A percentile compares a stretch with the other conserved stretches of the same genome.
phyloP scores from a whole-genome alignment of 495 filamentous ascomycete species.

The Penicillium steckii region DNA sequence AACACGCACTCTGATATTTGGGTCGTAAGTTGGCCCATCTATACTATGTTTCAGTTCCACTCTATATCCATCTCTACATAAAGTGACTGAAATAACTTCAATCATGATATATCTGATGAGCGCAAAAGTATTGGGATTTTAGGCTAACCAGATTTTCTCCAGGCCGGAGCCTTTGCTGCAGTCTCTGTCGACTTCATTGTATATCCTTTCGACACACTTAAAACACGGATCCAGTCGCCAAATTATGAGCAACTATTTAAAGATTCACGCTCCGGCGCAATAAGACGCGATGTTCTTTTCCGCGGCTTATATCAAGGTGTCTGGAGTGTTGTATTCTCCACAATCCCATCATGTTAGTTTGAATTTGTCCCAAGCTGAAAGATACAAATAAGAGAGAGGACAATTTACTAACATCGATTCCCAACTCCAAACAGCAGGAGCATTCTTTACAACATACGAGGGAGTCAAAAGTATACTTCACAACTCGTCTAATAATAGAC shows the following conservation, averaged over 20 bases:
- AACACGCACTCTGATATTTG: slow-evolving; percentile 55
- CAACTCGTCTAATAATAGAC: slow-evolving; percentile 29
- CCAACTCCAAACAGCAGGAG: slow-evolving; percentile 61
- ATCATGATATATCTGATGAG: no score
- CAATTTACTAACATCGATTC: neutral
- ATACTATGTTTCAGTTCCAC: no score
- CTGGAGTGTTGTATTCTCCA: slow-evolving; percentile 83
- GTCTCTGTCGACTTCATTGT: slow-evolving; percentile 77
- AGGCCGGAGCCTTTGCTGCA: slow-evolving; percentile 82
- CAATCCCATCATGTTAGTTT: slow-evolving; percentile 72
- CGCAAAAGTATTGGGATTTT: neutral
- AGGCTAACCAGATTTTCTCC: neutral
- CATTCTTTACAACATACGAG: slow-evolving; percentile 92
- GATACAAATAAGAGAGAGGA: neutral
- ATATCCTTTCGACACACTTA: slow-evolving; percentile 83
- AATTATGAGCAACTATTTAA: slow-evolving; percentile 65
- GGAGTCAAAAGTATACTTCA: slow-evolving; percentile 59
- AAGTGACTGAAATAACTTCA: no score
- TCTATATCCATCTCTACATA: neutral
- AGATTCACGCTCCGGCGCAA: slow-evolving; percentile 47
- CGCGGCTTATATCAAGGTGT: slow-evolving; percentile 84
- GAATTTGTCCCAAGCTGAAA: neutral
- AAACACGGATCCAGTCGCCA: slow-evolving; percentile 79
- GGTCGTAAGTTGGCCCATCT: slow-evolving; percentile 33
- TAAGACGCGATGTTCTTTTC: slow-evolving; percentile 59